Percentiles rank a stretch among this genome's conserved stretches.
phyloP scores from a whole-genome alignment of 495 filamentous ascomycete genomes.

The Trichocladium antarcticum region DNA sequence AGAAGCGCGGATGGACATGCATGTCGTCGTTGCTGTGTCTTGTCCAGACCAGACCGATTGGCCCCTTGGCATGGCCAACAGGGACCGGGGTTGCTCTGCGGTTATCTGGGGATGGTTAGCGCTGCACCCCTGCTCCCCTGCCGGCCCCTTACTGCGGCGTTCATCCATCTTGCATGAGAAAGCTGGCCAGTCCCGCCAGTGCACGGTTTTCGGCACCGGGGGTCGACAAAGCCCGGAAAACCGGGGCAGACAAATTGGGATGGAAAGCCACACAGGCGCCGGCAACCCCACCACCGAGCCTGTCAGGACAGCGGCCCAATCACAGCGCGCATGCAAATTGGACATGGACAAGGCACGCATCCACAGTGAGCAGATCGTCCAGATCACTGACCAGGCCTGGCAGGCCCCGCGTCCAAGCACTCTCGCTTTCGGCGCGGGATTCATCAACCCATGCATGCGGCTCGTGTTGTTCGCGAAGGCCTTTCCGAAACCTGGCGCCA shows the following conservation, averaged over 20 bases:
- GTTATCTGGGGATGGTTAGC: conserved; percentile 10
- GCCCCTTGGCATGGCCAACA: conserved; percentile 6
- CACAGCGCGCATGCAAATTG: conserved; percentile 3
- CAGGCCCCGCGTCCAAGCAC: neutral
- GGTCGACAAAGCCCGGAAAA: conserved; percentile 3
- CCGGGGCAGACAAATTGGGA: conserved; percentile 10
- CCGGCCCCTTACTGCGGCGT: neutral
- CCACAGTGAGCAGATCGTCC: conserved; percentile 2
- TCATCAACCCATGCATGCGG: conserved; percentile 4
- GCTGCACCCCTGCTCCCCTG: neutral
- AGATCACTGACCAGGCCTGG: neutral
- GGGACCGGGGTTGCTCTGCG: neutral
- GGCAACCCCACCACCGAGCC: conserved; percentile 2
- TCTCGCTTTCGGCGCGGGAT: neutral
- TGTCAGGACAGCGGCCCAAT: conserved; percentile 7
- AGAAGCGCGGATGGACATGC: neutral
- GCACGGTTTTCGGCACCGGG: neutral
- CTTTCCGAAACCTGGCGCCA: neutral
- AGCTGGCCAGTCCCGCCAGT: too few relatives aligned
- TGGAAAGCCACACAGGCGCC: conserved; percentile 3
- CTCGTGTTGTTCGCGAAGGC: neutral
- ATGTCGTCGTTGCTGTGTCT: neutral
- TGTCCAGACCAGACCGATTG: neutral
- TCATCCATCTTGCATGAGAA: neutral
- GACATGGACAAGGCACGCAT: neutral